Conservation (phyloP, 306 rosid genomes). For the Spatholobus suberectus region DNA sequence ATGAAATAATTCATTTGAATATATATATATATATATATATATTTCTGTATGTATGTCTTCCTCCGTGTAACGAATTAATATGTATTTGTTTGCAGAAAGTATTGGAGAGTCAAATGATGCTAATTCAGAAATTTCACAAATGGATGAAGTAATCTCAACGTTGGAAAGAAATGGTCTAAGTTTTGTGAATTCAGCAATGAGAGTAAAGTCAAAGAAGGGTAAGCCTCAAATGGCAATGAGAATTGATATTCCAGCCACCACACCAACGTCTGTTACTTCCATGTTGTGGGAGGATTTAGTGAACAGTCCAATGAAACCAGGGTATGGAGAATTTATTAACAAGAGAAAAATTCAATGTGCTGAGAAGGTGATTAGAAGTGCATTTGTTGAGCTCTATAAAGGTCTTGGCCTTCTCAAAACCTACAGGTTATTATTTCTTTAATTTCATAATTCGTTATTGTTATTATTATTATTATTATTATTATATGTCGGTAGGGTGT, state of each 20-base stretch:
- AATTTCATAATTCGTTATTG: neutral
- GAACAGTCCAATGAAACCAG: slow-evolving; percentile 65
- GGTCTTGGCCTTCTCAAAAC: slow-evolving; percentile 76
- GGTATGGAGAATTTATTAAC: slow-evolving; percentile 59
- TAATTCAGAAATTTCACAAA: slow-evolving; percentile 56
- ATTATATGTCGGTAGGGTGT: neutral
- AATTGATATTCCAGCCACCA: slow-evolving; percentile 72
- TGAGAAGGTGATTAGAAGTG: slow-evolving; percentile 81
- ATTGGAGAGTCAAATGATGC: slow-evolving; percentile 51
- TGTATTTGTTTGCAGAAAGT: slow-evolving; percentile 47
- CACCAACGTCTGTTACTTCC: slow-evolving; percentile 65
- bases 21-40: too few species aligned
- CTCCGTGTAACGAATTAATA: neutral
- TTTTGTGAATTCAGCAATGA: slow-evolving; percentile 52
- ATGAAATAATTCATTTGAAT: neutral
- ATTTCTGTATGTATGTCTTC: neutral
- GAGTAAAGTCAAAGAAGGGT: slow-evolving; percentile 68
- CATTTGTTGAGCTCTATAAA: slow-evolving; percentile 87
- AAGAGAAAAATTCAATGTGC: slow-evolving; percentile 81
- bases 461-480: neutral
- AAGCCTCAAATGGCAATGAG: slow-evolving; percentile 71
- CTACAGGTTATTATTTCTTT: slow-evolving; percentile 63
- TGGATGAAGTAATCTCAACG: slow-evolving; percentile 63
- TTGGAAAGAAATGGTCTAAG: slow-evolving; percentile 67
- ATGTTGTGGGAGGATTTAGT: slow-evolving; percentile 86